A percentile compares a stretch with the other conserved stretches of the same genome.
phyloP scores from a whole-genome alignment of 2,329 filamentous ascomycete species.

The Sphaerulina vaccinii region DNA sequence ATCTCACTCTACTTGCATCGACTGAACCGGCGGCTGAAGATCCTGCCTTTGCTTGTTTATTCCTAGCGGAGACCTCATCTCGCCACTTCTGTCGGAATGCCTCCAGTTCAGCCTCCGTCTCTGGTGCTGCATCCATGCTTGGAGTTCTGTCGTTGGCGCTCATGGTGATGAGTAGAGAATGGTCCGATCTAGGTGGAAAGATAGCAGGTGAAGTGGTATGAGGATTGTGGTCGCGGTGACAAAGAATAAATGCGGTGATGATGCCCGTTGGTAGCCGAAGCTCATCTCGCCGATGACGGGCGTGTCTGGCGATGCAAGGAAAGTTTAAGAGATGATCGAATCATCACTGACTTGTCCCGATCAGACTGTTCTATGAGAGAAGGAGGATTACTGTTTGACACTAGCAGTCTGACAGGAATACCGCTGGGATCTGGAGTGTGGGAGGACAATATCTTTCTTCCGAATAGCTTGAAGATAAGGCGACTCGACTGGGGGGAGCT shows the following conservation, averaged over 20 bases:
- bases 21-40: not conserved
- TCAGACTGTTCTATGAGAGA: not conserved
- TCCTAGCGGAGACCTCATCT: constrained; percentile 67
- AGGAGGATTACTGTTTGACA: no score
- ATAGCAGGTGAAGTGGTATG: no score
- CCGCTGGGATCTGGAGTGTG: not conserved
- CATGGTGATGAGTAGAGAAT: constrained; percentile 16
- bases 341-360: constrained; percentile 6
- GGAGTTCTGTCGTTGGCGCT: constrained; percentile 7
- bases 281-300: constrained; percentile 2
- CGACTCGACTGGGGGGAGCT: not conserved
- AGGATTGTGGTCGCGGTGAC: no score
- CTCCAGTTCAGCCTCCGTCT: constrained; percentile 68
- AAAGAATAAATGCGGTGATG: no score
- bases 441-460: not conserved
- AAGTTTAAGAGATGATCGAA: constrained; percentile 13
- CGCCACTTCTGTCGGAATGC: constrained; percentile 83
- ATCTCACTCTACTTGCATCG: constrained; percentile 8
- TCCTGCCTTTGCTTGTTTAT: constrained; percentile 32
- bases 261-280: not conserved
- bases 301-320: constrained; percentile 1
- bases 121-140: constrained; percentile 19
- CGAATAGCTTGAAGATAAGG: not conserved
- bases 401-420: not conserved
- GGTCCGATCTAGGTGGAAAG: no score